Evolutionary conservation across 2,329 filamentous ascomycete genomes (phyloP).

Genomic region (Albifimbria verrucaria): DNA sequence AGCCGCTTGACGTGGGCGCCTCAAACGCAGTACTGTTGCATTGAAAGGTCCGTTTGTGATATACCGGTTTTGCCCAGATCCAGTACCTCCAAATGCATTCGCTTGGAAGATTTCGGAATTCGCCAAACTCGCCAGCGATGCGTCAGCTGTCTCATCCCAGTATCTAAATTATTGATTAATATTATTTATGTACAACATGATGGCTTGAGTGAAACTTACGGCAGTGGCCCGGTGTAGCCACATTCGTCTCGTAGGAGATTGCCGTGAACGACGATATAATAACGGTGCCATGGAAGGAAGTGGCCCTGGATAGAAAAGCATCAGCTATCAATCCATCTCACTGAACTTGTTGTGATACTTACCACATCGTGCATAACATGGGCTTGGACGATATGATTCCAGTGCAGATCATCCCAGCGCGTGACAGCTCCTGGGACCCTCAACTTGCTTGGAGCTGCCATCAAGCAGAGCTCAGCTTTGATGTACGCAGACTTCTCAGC

Average conservation of each 20-base stretch:
- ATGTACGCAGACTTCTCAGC: conserved; percentile 1
- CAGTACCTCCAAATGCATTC: background rate
- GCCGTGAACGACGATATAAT: background rate
- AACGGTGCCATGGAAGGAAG: conserved; percentile 2
- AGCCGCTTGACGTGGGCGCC: background rate
- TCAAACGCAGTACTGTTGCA: background rate
- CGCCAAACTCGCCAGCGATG: background rate
- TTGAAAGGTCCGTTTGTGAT: conserved; percentile 1
- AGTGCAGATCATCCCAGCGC: conserved; percentile 2
- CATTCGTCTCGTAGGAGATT: background rate
- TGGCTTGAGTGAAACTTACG: background rate
- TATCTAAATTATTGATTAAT: background rate
- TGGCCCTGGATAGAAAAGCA: background rate
- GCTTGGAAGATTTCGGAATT: background rate
- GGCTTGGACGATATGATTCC: background rate
- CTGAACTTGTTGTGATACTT: background rate
- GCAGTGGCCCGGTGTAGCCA: conserved; percentile 1
- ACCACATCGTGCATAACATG: background rate
- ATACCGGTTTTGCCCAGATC: background rate
- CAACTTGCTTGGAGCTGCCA: background rate
- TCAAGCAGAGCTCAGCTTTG: background rate
- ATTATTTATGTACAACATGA: background rate
- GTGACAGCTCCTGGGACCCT: background rate
- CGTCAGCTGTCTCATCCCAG: conserved; percentile 2
- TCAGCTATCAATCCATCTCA: background rate